phyloP scores from a whole-genome alignment of 352 stramenopile species.

The Thalassiosira hispida region DNA sequence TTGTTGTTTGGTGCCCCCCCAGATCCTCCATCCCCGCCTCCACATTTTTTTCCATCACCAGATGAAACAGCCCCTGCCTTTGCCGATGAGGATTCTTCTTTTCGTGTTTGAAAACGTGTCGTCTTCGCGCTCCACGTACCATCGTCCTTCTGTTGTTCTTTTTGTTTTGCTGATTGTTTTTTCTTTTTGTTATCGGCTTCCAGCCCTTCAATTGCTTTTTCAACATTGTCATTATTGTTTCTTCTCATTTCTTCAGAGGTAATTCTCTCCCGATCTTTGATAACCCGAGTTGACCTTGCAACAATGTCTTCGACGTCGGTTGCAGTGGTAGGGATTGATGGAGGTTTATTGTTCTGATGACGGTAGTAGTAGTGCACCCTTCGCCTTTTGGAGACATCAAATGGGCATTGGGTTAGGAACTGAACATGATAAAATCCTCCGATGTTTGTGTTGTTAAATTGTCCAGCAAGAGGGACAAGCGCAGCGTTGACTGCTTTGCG shows the following conservation, averaged over 20 bases:
- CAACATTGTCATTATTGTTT: no score
- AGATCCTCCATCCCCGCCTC: no score
- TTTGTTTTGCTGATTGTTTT: no score
- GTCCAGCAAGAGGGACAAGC: background rate
- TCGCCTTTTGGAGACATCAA: background rate
- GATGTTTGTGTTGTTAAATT: background rate
- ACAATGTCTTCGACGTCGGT: background rate
- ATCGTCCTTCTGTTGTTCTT: no score
- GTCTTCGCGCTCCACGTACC: no score
- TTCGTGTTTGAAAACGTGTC: no score
- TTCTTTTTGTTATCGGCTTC: no score
- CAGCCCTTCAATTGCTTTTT: no score
- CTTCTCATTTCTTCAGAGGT: background rate
- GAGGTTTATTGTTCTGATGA: background rate
- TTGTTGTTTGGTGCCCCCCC: no score
- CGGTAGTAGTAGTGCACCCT: background rate
- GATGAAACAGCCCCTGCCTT: no score
- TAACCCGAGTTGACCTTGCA: background rate
- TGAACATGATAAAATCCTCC: background rate
- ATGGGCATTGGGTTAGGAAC: conserved; percentile 1
- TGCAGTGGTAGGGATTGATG: background rate
- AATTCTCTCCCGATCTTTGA: background rate
- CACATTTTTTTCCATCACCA: no score
- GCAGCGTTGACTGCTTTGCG: background rate
- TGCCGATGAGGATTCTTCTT: no score